A percentile compares a stretch with the other conserved stretches of the same genome.
phyloP scores from a whole-genome alignment of 495 filamentous ascomycete genomes.

The Alectoria sarmentosa region DNA sequence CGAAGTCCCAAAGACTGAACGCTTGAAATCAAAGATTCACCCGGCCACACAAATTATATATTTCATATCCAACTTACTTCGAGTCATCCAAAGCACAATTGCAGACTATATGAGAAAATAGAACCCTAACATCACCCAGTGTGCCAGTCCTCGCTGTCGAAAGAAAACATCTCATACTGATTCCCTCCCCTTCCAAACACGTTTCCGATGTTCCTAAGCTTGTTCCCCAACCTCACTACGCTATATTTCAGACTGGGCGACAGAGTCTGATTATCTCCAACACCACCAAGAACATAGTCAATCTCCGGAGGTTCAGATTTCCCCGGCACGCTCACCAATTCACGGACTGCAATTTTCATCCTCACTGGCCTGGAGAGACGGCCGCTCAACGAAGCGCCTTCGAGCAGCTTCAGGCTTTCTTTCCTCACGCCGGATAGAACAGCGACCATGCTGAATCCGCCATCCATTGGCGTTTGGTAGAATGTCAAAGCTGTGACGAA shows the following conservation, averaged over 20 bases:
- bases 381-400: conserved; percentile 14
- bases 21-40: no score
- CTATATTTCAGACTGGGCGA: background rate
- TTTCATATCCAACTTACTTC: no score
- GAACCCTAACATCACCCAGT: no score
- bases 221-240: background rate
- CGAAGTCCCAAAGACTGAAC: no score
- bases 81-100: no score
- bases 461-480: conserved; percentile 2
- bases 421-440: background rate
- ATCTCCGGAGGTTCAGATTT: background rate
- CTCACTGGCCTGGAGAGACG: background rate
- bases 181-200: background rate
- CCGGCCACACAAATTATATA: no score
- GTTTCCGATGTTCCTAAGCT: background rate
- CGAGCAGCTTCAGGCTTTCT: conserved; percentile 12
- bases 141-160: no score
- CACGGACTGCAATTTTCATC: background rate
- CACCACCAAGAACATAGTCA: background rate
- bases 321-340: background rate
- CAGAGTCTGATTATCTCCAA: background rate
- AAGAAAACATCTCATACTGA: background rate
- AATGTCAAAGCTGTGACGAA: conserved; percentile 3
- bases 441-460: conserved; percentile 8
- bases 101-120: no score